These are phyloP conservation scores for barley (Hordeum vulgare) DNA, from an alignment of 176 grass and related monocot genomes.

Conservation along the genomic window MorexV3_pseudomolecules_assembly NC_058520.1:308686094-308686593, in stretches of 20 bases:
- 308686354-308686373: conserved; percentile 90
- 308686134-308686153: neutral
- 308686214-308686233: conserved; percentile 96
- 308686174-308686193: neutral
- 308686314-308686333: conserved; percentile 73
- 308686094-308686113: neutral
- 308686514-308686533: neutral
- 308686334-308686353: conserved; percentile 86
- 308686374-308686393: conserved; percentile 58
- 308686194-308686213: conserved; percentile 11
- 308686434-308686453: neutral
- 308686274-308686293: conserved; percentile 96
- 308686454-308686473: conserved; percentile 1
- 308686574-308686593: neutral
- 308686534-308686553: neutral
- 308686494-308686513: neutral
- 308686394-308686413: neutral
- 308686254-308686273: conserved; percentile 95
- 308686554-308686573: conserved; percentile 17
- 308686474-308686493: neutral
- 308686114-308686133: neutral
- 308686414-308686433: neutral
- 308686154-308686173: neutral
- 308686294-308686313: conserved; percentile 70
- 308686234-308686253: conserved; percentile 97